Evolutionary conservation across 2,329 filamentous ascomycete genomes (phyloP).

Genomic region (Beauveria asiatica): DNA sequence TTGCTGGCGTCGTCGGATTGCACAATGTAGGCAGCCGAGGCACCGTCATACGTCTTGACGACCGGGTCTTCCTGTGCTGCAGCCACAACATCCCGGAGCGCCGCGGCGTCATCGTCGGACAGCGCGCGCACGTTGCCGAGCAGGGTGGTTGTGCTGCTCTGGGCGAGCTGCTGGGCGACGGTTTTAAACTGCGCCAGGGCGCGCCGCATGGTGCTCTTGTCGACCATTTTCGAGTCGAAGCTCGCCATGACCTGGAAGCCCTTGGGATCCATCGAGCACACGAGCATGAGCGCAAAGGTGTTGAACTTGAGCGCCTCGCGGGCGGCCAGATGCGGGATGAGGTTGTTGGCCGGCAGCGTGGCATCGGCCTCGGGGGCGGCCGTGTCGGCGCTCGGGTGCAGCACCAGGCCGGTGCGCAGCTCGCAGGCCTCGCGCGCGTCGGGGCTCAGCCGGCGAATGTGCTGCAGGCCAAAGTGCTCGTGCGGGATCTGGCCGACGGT

Average conservation of each 20-base stretch:
- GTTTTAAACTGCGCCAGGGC: slow-evolving; percentile 43
- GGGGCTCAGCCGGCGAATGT: slow-evolving; percentile 48
- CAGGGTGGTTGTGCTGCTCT: slow-evolving; percentile 22
- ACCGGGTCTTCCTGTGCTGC: slow-evolving; percentile 13
- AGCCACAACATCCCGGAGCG: slow-evolving; percentile 22
- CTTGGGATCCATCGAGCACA: slow-evolving; percentile 49
- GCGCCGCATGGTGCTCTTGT: slow-evolving; percentile 40
- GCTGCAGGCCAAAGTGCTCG: slow-evolving; percentile 54
- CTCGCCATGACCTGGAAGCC: slow-evolving; percentile 54
- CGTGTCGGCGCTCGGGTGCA: slow-evolving; percentile 37
- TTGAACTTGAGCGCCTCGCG: slow-evolving; percentile 52
- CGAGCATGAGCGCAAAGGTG: slow-evolving; percentile 56
- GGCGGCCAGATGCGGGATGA: slow-evolving; percentile 46
- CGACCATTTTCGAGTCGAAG: slow-evolving; percentile 54
- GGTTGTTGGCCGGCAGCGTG: slow-evolving; percentile 37
- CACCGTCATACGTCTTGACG: slow-evolving; percentile 17
- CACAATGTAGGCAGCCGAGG: slow-evolving; percentile 31
- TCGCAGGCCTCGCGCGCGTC: slow-evolving; percentile 49
- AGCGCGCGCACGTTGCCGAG: slow-evolving; percentile 28
- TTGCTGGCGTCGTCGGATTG: slow-evolving; percentile 26
- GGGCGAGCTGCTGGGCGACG: slow-evolving; percentile 41
- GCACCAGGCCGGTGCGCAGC: slow-evolving; percentile 44
- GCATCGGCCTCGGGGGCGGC: slow-evolving; percentile 18
- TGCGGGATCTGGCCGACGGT: slow-evolving; percentile 51
- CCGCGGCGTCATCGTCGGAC: slow-evolving; percentile 24